These are phyloP conservation scores for Coemansia sp. DNA, from an alignment of 192 early-diverging fungal species.

Conservation along the genomic window DNA sequence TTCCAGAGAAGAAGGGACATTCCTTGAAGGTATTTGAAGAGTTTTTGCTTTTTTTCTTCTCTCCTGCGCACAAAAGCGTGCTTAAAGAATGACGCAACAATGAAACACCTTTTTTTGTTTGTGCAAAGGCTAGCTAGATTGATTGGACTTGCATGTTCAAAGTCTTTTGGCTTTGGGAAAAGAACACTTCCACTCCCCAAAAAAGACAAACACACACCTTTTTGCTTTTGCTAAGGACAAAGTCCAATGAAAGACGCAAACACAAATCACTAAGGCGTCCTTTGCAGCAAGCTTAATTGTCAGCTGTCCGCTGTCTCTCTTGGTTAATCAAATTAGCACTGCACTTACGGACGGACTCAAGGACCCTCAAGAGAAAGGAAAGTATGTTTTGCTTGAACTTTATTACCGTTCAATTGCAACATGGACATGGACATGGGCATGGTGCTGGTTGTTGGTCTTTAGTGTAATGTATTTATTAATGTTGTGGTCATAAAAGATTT, in stretches of 20 bases:
- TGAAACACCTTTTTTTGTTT: background rate
- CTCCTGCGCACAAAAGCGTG: background rate
- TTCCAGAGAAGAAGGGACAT: background rate
- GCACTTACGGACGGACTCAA: background rate
- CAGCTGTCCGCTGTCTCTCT: background rate
- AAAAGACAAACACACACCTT: background rate
- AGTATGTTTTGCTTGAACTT: background rate
- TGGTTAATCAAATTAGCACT: background rate
- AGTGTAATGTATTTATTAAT: too few species aligned
- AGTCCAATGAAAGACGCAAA: background rate
- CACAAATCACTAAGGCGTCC: background rate
- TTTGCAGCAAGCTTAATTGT: background rate
- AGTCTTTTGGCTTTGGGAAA: background rate
- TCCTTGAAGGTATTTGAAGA: background rate
- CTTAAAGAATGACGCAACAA: background rate
- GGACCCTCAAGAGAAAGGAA: background rate
- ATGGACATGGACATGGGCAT: too few species aligned
- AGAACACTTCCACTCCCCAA: background rate
- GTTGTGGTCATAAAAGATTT: too few species aligned
- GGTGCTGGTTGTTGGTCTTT: too few species aligned
- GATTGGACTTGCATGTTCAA: background rate
- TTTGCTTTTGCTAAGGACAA: background rate
- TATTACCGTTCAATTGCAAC: background rate
- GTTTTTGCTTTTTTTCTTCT: background rate
- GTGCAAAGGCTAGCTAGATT: background rate